Base-by-base conservation (phyloP, 176 grass and related monocot species). In the Eragrostis curvula region DNA sequence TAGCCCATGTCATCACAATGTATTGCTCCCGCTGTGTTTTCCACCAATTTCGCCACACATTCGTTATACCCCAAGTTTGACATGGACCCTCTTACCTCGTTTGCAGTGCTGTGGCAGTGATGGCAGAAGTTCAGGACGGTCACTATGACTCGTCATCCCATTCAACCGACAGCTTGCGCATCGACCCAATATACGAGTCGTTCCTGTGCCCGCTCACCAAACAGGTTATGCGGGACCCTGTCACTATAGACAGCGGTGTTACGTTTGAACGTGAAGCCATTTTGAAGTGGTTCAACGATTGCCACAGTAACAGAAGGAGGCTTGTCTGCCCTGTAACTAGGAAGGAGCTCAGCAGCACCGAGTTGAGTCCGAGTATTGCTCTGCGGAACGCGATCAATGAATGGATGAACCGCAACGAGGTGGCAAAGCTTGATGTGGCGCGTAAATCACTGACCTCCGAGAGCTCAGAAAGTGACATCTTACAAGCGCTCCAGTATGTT, bases 161-260 rank as follows among this genome's bases (percentile, higher is more conserved):
- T 20, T 91, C 88, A 50, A 66, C 74, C 41, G 96, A 91, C 62
- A 80, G 72, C 58, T 78, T 81, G 69, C 86, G 81, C 45, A 77
- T 98, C 21, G 96, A 98, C 70, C 96, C 96, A 43, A 91, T 98
- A 77, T 95, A 95, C 21, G 90, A 93, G 82, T 85, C 96, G 23
- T 98, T 98, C 76, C 75, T 91, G 7, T 98, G 96, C 71, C 96
- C 96, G 3, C 92, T 98, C 56, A 89, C 90, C 18, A 95, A 89
- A 81, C 85, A 98, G 83, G 81, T 98, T 83, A 98, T 98, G 96
- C 83, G 62, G 45, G 84, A 93, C 83, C 96, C 96, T 91, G 96
- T 93, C 50, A 90, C 79, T 66, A 73, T 95, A 59, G 96, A 98
- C 68, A 98, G 85, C 9, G 96, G 90, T 58, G 84, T 77, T 58